These are phyloP conservation scores for Zanthoxylum bungeanum DNA, from an alignment of 345 rosid species.

Conservation along the genomic window DNA sequence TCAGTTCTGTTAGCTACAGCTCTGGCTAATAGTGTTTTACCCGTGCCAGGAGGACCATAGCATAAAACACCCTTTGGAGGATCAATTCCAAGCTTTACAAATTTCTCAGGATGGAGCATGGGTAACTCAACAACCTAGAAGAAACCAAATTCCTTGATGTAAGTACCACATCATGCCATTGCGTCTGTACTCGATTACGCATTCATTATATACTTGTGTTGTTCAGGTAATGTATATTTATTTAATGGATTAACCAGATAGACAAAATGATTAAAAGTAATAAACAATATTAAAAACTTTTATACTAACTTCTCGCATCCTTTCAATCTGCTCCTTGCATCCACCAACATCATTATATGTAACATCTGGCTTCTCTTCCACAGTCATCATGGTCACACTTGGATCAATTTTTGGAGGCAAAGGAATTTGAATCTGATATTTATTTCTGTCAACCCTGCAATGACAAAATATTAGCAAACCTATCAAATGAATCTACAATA, in stretches of 20 bases:
- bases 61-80: constrained; percentile 99
- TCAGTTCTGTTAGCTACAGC: constrained; percentile 99
- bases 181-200: neutral
- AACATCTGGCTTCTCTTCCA: constrained; percentile 97
- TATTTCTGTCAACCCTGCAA: constrained; percentile 90
- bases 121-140: constrained; percentile 93
- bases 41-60: constrained; percentile 99
- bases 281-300: neutral
- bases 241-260: neutral
- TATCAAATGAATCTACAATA: neutral
- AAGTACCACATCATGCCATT: neutral
- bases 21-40: constrained; percentile 91
- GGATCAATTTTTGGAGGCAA: constrained; percentile 99
- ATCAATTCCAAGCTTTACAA: constrained; percentile 97
- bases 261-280: neutral
- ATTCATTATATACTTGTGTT: neutral
- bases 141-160: neutral
- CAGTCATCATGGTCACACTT: constrained; percentile 99
- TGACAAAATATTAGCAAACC: constrained; percentile 8
- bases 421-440: constrained; percentile 97
- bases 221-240: neutral
- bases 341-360: constrained; percentile 98
- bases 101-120: constrained; percentile 99
- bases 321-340: constrained; percentile 97
- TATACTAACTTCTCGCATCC: constrained; percentile 81